Evolutionary conservation across 2,329 filamentous ascomycete genomes (phyloP).

Genomic region (Paracoccidioides lutzii): DNA sequence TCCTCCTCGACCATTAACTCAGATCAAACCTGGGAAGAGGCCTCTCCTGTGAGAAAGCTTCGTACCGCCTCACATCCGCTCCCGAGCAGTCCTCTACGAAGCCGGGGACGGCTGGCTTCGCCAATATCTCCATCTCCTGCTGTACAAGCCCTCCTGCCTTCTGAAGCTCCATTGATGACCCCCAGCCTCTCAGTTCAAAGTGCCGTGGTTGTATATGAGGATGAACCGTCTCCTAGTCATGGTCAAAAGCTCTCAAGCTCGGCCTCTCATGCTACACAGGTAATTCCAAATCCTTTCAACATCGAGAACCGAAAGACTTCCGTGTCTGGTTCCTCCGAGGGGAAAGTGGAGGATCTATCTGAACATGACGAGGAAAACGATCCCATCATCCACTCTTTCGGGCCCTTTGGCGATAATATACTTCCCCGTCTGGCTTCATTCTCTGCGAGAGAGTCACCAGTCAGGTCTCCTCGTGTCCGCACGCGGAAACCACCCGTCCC

Average conservation of each 20-base stretch:
- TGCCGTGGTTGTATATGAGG: constrained; percentile 57
- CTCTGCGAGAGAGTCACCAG: constrained; percentile 51
- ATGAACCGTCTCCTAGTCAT: constrained; percentile 45
- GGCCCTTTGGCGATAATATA: constrained; percentile 75
- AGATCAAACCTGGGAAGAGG: constrained; percentile 59
- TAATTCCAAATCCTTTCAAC: constrained; percentile 20
- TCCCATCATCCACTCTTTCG: constrained; percentile 81
- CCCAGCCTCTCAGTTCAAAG: constrained; percentile 32
- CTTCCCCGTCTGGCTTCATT: constrained; percentile 73
- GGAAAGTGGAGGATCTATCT: constrained; percentile 50
- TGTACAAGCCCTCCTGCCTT: constrained; percentile 32
- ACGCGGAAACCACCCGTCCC: constrained; percentile 16
- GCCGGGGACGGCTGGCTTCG: constrained; percentile 52
- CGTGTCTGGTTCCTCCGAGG: constrained; percentile 20
- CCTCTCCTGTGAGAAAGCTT: constrained; percentile 31
- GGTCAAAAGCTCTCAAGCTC: constrained; percentile 18
- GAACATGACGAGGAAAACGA: constrained; percentile 91
- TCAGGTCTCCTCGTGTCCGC: constrained; percentile 26
- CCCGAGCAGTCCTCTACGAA: constrained; percentile 40
- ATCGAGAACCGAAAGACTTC: constrained; percentile 21
- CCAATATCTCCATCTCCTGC: constrained; percentile 62
- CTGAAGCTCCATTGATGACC: constrained; percentile 31
- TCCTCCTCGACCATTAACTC: constrained; percentile 41
- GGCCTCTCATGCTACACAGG: constrained; percentile 22
- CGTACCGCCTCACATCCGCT: constrained; percentile 15